Base-by-base conservation (phyloP, 1,284 basidiomycete genomes). In the Butyriboletus appendiculatus region DNA sequence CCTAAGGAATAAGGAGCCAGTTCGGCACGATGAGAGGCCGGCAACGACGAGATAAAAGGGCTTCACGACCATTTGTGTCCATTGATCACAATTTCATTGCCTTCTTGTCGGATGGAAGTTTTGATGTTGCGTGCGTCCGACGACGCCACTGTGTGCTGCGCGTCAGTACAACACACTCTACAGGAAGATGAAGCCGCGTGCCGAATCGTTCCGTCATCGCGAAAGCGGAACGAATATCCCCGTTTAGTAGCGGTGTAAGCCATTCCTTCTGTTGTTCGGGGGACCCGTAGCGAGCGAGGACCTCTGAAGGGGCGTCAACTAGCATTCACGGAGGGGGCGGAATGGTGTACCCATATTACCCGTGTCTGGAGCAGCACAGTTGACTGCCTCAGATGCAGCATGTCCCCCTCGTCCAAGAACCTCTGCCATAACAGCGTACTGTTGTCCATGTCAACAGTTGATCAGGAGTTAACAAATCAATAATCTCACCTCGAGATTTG, bases 371-470 rank as follows among this genome's bases (percentile, higher is more conserved):
- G 95, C 95, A 38, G 94, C 86, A 74, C 95, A 98, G 69, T 98
- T 98, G 58, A 92, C 86, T 24, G 82, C 82, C 75, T 97, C 89
- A 32, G 94, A 84, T n/a, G 87, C 90, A 47, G 95, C 76, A 63
- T 87, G 87, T 6, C 88, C 86, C 37, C 81, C 85, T 58, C 94
- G 84, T 12, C 96, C 96, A 62, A 97, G 85, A 56, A 98, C 76
- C 74, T 99, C 96, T 39, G 95, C 95, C 86, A 98, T 96, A 39
- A 98, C 89, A 45, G 92, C 94, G 73, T 99, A 99, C 90, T 95
- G 62, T 39, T 7, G 9, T 46, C 18, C 12, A 10, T 24, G 28
- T 67, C 28, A 57, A 37, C 18, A 11, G 22, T 38, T 20, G 18
- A 42, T 22, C 41, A 22, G 32, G 14, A 37, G 33, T 24, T 30